Percentiles rank a stretch among this genome's conserved stretches.
Conservation (phyloP, 2,329 filamentous ascomycete genomes). For the Aspergillus eucalypticola region DNA sequence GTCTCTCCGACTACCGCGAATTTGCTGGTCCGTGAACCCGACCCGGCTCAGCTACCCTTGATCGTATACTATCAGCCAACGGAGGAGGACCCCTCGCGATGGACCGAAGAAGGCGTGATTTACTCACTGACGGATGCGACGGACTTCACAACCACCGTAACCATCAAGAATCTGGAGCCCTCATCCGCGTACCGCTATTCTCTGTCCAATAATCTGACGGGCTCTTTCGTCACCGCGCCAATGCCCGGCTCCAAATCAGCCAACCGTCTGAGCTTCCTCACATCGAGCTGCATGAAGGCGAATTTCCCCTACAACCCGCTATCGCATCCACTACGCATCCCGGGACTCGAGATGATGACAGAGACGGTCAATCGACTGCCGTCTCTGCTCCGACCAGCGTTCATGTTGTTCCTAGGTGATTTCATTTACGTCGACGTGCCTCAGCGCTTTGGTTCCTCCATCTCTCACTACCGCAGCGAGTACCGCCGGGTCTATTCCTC, state of each 20-base stretch:
- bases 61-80: slow-evolving; percentile 61
- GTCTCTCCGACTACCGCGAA: slow-evolving; percentile 78
- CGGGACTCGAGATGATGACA: slow-evolving; percentile 75
- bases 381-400: slow-evolving; percentile 51
- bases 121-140: slow-evolving; percentile 70
- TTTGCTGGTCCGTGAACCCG: slow-evolving; percentile 81
- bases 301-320: slow-evolving; percentile 85
- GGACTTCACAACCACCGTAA: slow-evolving; percentile 76
- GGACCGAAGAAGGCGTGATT: slow-evolving; percentile 67
- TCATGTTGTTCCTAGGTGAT: slow-evolving; percentile 61
- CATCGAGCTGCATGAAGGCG: slow-evolving; percentile 88
- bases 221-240: slow-evolving; percentile 77
- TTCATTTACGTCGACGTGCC: slow-evolving; percentile 72
- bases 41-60: slow-evolving; percentile 72
- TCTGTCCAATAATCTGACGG: slow-evolving; percentile 82
- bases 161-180: slow-evolving; percentile 65
- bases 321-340: slow-evolving; percentile 79
- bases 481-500: slow-evolving; percentile 96
- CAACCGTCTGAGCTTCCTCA: slow-evolving; percentile 82
- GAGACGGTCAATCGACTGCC: slow-evolving; percentile 69
- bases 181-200: slow-evolving; percentile 79
- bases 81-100: slow-evolving; percentile 45
- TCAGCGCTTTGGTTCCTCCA: slow-evolving; percentile 68
- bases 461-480: slow-evolving; percentile 80
- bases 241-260: slow-evolving; percentile 63